Evolutionary conservation across 1,139 yeast species (phyloP), one percentile per base, ranked within the genome.

Genomic region (Kodamaea plutei): DNA sequence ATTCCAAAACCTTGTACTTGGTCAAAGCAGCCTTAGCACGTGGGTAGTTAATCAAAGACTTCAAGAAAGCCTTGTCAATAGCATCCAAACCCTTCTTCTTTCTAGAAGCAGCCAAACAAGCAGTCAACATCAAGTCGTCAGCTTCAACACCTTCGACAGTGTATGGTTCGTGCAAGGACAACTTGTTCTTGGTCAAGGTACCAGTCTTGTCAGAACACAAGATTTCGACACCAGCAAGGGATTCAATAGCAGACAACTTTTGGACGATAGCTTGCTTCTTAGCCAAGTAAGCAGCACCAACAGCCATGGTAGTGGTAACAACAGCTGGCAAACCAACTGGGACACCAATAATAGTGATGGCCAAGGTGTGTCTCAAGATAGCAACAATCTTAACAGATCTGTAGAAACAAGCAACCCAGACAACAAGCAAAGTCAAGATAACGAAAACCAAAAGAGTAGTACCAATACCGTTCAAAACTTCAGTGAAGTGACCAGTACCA

Each of bases 261-360:
- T 89, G 96, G 53, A 89, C 97, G 76, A 89, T 89, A 54, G 96
- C 97, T 74, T 88, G 88, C 72, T 88, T 88, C 79, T 88, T 88
- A 58, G 97, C 97, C 61, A 89, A 78, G 85, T 88, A 88, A 61
- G 96, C 96, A 64, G 97, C 97, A 79, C 96, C 96, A 67, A 89
- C 97, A 68, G 97, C 97, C 94, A 89, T 87, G 65, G 97, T 89
- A 57, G 96, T 89, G 75, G 97, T 89, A 54, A 89, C 96, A 61
- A 89, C 97, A 65, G 96, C 97, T 67, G 97, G 97, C 63, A 89
- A 80, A 84, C 97, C 97, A 56, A 89, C 98, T 69, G 98, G 98
- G 52, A 91, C 98, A 84, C 98, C 98, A 58, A 91, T 84, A 71
- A 89, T 88, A 71, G 96, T 89, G 64, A 89, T 85, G 54, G 95